phyloP scores from a whole-genome alignment of 345 rosid species.

The Atalantia buxifolia region DNA sequence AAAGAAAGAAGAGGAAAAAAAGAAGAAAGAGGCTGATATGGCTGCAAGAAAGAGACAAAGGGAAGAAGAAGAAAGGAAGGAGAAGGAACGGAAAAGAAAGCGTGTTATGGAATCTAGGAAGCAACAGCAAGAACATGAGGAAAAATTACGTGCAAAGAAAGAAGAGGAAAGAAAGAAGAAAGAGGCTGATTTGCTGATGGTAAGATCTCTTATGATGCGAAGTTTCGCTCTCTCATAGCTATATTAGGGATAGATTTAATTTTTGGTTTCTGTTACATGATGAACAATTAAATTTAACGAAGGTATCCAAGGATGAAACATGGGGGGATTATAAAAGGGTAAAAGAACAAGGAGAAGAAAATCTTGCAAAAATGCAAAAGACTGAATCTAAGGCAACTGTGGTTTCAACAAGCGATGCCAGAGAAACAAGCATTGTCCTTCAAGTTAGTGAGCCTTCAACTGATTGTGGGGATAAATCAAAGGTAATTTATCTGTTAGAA shows the following conservation, averaged over 20 bases:
- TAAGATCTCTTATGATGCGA: slow-evolving; percentile 20
- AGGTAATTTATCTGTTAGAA: slow-evolving; percentile 42
- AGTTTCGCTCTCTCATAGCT: background rate
- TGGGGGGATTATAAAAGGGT: slow-evolving; percentile 29
- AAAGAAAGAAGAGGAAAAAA: slow-evolving; percentile 72
- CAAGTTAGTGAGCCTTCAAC: slow-evolving; percentile 24
- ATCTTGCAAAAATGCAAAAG: slow-evolving; percentile 23
- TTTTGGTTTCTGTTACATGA: slow-evolving; percentile 29
- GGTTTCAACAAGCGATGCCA: slow-evolving; percentile 31
- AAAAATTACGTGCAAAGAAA: slow-evolving; percentile 41
- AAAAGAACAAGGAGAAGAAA: slow-evolving; percentile 21
- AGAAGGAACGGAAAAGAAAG: slow-evolving; percentile 70
- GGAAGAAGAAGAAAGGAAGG: slow-evolving; percentile 70
- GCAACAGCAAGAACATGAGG: slow-evolving; percentile 50
- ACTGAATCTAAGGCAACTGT: slow-evolving; percentile 21
- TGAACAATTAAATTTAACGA: slow-evolving; percentile 29
- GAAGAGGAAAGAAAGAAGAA: slow-evolving; percentile 30
- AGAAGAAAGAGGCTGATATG: slow-evolving; percentile 73
- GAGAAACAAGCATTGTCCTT: slow-evolving; percentile 24
- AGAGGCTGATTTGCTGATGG: slow-evolving; percentile 26
- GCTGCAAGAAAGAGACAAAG: slow-evolving; percentile 69
- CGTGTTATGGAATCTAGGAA: slow-evolving; percentile 56
- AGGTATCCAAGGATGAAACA: slow-evolving; percentile 28
- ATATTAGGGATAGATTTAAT: slow-evolving; percentile 9
- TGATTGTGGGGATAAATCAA: slow-evolving; percentile 29